phyloP scores from a whole-genome alignment of 306 rosid genomes.

The Pterocarpus macrocarpus region DNA sequence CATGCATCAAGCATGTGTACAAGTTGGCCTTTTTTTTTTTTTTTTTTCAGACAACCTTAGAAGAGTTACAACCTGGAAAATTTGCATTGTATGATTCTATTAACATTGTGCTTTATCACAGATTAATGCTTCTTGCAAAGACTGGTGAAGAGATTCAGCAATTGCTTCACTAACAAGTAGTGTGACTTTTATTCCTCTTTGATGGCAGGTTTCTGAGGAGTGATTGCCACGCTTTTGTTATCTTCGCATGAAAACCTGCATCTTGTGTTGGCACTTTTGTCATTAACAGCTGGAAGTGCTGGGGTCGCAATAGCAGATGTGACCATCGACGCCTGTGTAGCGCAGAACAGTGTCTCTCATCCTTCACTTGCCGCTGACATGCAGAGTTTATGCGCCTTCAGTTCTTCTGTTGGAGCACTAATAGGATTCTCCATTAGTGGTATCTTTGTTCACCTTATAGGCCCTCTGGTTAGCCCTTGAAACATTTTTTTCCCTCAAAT shows the following conservation, averaged over 20 bases:
- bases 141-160: slow-evolving; percentile 24
- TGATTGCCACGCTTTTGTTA: slow-evolving; percentile 71
- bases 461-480: slow-evolving; percentile 75
- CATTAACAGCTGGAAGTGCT: slow-evolving; percentile 82
- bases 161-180: slow-evolving; percentile 20
- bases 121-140: neutral
- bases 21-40: no score
- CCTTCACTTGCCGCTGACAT: slow-evolving; percentile 86
- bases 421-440: slow-evolving; percentile 90
- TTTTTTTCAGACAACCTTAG: slow-evolving; percentile 21
- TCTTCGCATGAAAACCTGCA: slow-evolving; percentile 74
- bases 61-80: neutral
- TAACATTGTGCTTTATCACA: neutral
- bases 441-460: slow-evolving; percentile 83
- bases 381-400: slow-evolving; percentile 95
- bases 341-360: slow-evolving; percentile 85
- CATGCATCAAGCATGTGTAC: slow-evolving; percentile 24
- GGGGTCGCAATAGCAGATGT: slow-evolving; percentile 93
- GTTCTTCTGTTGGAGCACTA: slow-evolving; percentile 85
- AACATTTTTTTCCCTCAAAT: slow-evolving; percentile 1
- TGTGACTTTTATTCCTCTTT: slow-evolving; percentile 40
- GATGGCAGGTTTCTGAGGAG: slow-evolving; percentile 70
- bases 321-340: slow-evolving; percentile 97
- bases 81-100: slow-evolving; percentile 31
- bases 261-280: slow-evolving; percentile 73